Percentiles rank a stretch among this genome's conserved stretches.
Conservation (phyloP, 75 land plant genomes). For the Cupressus sempervirens region DNA sequence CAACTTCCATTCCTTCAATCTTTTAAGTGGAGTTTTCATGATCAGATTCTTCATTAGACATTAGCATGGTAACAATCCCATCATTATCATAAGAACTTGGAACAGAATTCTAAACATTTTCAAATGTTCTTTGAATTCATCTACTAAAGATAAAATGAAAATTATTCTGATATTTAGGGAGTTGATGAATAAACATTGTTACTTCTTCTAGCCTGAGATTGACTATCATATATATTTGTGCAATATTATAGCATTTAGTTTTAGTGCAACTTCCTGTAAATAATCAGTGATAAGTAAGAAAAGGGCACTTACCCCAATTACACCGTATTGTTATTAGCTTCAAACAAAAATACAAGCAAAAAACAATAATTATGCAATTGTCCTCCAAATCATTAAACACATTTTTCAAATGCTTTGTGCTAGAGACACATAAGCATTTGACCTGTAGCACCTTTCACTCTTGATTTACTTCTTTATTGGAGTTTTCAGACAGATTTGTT, state of each 20-base stretch:
- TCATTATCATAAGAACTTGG: not conserved
- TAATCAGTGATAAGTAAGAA: not conserved
- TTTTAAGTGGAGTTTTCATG: constrained; percentile 2
- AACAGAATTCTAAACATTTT: not conserved
- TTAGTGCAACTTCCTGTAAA: not conserved
- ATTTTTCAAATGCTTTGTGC: not conserved
- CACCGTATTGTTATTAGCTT: not conserved
- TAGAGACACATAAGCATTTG: not conserved
- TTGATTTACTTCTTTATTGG: not conserved
- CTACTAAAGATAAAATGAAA: not conserved
- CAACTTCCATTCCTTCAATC: constrained; percentile 72
- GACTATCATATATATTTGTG: not conserved
- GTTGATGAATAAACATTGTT: not conserved
- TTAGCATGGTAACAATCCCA: not conserved
- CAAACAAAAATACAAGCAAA: not conserved
- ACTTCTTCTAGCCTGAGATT: not conserved
- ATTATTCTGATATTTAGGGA: not conserved
- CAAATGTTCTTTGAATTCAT: not conserved
- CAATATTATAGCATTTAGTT: not conserved
- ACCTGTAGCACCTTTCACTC: not conserved
- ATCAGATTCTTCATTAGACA: not conserved
- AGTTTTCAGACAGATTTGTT: not conserved
- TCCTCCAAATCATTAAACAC: not conserved
- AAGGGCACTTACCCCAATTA: not conserved
- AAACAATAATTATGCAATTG: not conserved